A percentile compares a stretch with the other conserved stretches of the same genome.
Conservation (phyloP, 73 alveolate genomes). For the Halteria grandinella region DNA sequence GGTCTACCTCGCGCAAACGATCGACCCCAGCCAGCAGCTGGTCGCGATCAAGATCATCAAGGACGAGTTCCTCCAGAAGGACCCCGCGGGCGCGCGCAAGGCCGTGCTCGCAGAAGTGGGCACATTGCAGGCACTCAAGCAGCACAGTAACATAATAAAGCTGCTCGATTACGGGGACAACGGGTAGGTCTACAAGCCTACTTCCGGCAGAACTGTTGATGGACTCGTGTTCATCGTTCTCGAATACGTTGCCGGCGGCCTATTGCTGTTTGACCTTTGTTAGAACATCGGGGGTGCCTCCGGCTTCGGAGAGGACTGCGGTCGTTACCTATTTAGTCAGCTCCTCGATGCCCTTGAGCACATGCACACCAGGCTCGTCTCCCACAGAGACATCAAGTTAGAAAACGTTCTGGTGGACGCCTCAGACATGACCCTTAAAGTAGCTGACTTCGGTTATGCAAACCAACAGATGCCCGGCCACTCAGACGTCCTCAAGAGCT, state of each 20-base stretch:
- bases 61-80: conserved; percentile 34
- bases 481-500: conserved; percentile 28
- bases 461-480: conserved; percentile 8
- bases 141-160: conserved; percentile 48
- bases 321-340: conserved; percentile 54
- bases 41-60: conserved; percentile 41
- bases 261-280: conserved; percentile 41
- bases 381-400: conserved; percentile 75
- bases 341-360: conserved; percentile 69
- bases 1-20: conserved; percentile 40
- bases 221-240: conserved; percentile 30
- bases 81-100: conserved; percentile 44
- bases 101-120: conserved; percentile 53
- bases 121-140: conserved; percentile 25
- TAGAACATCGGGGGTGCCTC: conserved; percentile 26
- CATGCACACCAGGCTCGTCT: conserved; percentile 62
- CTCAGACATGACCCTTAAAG: conserved; percentile 64
- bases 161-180: conserved; percentile 39
- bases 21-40: neutral
- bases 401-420: conserved; percentile 75
- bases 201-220: conserved; percentile 30
- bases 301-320: conserved; percentile 52
- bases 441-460: conserved; percentile 82
- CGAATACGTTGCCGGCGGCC: conserved; percentile 49
- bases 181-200: conserved; percentile 46